A percentile compares a stretch with the other conserved stretches of the same genome.
phyloP scores from a whole-genome alignment of 2,329 filamentous ascomycete species.

The Amphichorda felina region DNA sequence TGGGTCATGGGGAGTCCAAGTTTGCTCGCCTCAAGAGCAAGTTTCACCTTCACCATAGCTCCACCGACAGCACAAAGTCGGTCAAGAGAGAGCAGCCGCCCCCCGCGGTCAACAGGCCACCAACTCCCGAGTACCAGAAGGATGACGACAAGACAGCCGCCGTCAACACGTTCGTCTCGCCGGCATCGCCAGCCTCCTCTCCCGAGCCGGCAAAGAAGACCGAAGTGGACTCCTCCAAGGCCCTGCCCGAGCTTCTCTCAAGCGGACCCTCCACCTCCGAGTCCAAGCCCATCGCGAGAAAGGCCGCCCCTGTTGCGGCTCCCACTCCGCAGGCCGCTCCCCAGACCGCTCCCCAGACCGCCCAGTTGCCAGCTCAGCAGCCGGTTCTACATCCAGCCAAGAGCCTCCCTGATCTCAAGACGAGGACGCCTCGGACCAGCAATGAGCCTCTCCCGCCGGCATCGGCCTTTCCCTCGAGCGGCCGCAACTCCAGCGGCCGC shows the following conservation, averaged over 20 bases:
- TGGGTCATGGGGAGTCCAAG: slow-evolving; percentile 21
- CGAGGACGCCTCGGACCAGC: slow-evolving; percentile 6
- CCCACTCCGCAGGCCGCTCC: too few relatives aligned
- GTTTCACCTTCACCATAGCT: slow-evolving; percentile 11
- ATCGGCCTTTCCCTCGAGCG: slow-evolving; percentile 1
- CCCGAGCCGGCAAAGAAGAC: slow-evolving; percentile 18
- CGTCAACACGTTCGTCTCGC: slow-evolving; percentile 24
- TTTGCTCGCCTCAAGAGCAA: slow-evolving; percentile 17
- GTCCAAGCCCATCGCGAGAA: slow-evolving; percentile 11
- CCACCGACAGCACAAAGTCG: slow-evolving; percentile 9
- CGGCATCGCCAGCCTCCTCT: slow-evolving; percentile 32
- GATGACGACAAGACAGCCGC: slow-evolving; percentile 26
- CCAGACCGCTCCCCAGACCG: too few relatives aligned
- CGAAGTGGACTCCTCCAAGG: slow-evolving; percentile 4
- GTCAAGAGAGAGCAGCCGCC: neutral
- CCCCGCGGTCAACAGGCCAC: slow-evolving; percentile 19
- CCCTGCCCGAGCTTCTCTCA: slow-evolving; percentile 7
- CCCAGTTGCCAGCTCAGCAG: neutral
- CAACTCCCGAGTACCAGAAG: slow-evolving; percentile 36
- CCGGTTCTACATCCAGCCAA: slow-evolving; percentile 10
- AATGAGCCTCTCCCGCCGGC: slow-evolving; percentile 11
- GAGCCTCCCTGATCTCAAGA: slow-evolving; percentile 10
- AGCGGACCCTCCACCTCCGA: slow-evolving; percentile 2
- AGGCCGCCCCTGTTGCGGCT: slow-evolving; percentile 9
- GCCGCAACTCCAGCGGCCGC: neutral